Evolutionary conservation across 1,139 yeast genomes (phyloP).

Genomic region (Pichia sp.): DNA sequence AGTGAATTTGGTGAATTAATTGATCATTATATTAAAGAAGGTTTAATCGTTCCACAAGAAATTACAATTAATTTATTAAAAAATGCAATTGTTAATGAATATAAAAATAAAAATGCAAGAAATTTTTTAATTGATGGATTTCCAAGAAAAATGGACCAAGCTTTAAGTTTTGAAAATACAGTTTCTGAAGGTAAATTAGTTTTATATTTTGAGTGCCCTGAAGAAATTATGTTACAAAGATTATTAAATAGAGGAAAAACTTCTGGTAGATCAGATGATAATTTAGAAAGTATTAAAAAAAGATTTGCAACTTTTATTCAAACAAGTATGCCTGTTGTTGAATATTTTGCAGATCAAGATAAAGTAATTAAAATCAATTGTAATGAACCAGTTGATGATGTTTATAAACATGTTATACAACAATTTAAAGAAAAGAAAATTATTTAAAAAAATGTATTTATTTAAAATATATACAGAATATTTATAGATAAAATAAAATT

Average conservation of each 20-base stretch:
- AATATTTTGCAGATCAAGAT: constrained; percentile 66
- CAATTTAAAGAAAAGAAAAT: constrained; percentile 45
- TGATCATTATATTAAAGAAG: constrained; percentile 77
- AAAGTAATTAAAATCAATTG: constrained; percentile 77
- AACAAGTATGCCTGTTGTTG: constrained; percentile 92
- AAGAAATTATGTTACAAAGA: constrained; percentile 76
- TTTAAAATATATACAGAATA: too few species aligned
- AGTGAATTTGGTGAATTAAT: constrained; percentile 83
- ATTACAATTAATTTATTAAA: constrained; percentile 79
- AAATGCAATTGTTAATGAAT: constrained; percentile 62
- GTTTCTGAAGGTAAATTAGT: constrained; percentile 74
- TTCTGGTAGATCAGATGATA: constrained; percentile 90
- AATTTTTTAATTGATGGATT: constrained; percentile 87
- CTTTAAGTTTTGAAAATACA: constrained; percentile 77
- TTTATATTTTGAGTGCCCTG: constrained; percentile 92
- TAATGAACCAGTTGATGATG: constrained; percentile 72
- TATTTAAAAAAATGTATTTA: constrained; percentile 4
- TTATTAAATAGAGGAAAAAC: constrained; percentile 89
- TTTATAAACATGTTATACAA: constrained; percentile 60
- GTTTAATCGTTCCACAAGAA: constrained; percentile 92
- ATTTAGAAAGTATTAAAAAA: constrained; percentile 81
- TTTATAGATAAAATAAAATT: too few species aligned
- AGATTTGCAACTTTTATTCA: constrained; percentile 81
- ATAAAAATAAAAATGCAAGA: constrained; percentile 44
- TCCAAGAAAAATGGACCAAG: constrained; percentile 98